A percentile compares a stretch with the other conserved stretches of the same genome.
phyloP scores from a whole-genome alignment of 345 rosid genomes.

The Microthlaspi erraticum region DNA sequence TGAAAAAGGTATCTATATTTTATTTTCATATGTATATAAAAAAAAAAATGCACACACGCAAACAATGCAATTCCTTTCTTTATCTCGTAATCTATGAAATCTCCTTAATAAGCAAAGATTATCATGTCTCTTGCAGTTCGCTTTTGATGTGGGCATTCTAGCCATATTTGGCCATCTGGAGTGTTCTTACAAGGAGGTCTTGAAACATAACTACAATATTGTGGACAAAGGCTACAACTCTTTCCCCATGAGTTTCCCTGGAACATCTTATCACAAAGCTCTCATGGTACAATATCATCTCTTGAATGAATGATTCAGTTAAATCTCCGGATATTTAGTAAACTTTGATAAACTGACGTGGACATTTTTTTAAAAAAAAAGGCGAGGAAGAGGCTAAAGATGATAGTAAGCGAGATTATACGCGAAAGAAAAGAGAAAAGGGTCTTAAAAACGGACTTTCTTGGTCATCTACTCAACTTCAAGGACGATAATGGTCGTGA shows the following conservation, averaged over 20 bases:
- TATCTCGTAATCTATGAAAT: not conserved
- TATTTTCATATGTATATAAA: not conserved
- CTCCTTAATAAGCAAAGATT: not conserved
- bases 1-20: slow-evolving; percentile 66
- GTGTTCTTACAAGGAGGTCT: slow-evolving; percentile 50
- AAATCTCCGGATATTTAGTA: not conserved
- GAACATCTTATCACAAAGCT: slow-evolving; percentile 74
- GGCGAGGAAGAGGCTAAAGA: slow-evolving; percentile 75
- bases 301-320: not conserved
- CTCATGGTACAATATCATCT: slow-evolving; percentile 54
- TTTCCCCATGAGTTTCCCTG: slow-evolving; percentile 71
- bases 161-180: slow-evolving; percentile 75
- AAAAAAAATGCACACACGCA: not conserved
- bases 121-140: slow-evolving; percentile 52
- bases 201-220: slow-evolving; percentile 63
- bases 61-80: slow-evolving; percentile 21
- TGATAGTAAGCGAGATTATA: slow-evolving; percentile 64
- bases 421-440: slow-evolving; percentile 64
- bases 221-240: slow-evolving; percentile 90
- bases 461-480: slow-evolving; percentile 63
- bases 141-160: slow-evolving; percentile 78
- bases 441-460: slow-evolving; percentile 49
- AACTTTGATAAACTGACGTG: slow-evolving; percentile 4
- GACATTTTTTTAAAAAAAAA: slow-evolving; percentile 36
- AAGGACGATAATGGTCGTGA: slow-evolving; percentile 52